phyloP scores from a whole-genome alignment of 2,329 filamentous ascomycete species.

The Rasamsonia emersonii region DNA sequence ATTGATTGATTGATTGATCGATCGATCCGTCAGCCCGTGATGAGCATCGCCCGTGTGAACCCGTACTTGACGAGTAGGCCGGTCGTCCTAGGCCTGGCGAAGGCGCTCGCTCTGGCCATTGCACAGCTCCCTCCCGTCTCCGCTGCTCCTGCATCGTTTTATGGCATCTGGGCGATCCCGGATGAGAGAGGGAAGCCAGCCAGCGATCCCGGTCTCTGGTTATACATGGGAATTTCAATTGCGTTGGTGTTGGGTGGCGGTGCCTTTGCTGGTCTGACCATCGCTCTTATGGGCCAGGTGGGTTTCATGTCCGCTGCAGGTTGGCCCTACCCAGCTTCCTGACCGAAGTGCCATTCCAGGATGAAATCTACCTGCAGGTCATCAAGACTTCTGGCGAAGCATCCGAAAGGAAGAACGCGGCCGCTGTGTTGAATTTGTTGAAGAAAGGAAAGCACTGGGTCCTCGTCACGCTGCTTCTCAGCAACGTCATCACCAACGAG shows the following conservation, averaged over 20 bases:
- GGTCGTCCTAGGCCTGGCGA: slow-evolving; percentile 32
- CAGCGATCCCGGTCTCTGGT: slow-evolving; percentile 62
- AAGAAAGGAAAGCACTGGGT: slow-evolving; percentile 97
- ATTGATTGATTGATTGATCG: no score
- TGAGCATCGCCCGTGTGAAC: slow-evolving; percentile 14
- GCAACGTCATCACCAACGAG: slow-evolving; percentile 98
- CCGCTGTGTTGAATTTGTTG: slow-evolving; percentile 68
- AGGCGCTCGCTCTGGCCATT: slow-evolving; percentile 30
- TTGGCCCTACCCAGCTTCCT: background rate
- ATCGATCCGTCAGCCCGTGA: slow-evolving; percentile 5
- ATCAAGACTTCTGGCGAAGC: slow-evolving; percentile 77
- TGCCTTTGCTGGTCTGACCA: slow-evolving; percentile 85
- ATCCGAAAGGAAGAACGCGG: slow-evolving; percentile 77
- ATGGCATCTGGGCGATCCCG: slow-evolving; percentile 13
- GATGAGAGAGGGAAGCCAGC: slow-evolving; percentile 42
- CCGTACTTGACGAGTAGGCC: slow-evolving; percentile 30
- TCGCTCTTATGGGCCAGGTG: slow-evolving; percentile 54
- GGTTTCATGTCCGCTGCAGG: slow-evolving; percentile 5
- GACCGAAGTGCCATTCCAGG: slow-evolving; percentile 42
- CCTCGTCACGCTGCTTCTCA: slow-evolving; percentile 81
- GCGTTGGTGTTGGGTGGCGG: slow-evolving; percentile 79
- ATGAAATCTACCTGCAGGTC: slow-evolving; percentile 96
- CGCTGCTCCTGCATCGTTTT: slow-evolving; percentile 26
- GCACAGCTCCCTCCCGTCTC: slow-evolving; percentile 30
- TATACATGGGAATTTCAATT: slow-evolving; percentile 71